Evolutionary conservation across 2,329 filamentous ascomycete genomes (phyloP).

Genomic region (Fonsecaea monophora): DNA sequence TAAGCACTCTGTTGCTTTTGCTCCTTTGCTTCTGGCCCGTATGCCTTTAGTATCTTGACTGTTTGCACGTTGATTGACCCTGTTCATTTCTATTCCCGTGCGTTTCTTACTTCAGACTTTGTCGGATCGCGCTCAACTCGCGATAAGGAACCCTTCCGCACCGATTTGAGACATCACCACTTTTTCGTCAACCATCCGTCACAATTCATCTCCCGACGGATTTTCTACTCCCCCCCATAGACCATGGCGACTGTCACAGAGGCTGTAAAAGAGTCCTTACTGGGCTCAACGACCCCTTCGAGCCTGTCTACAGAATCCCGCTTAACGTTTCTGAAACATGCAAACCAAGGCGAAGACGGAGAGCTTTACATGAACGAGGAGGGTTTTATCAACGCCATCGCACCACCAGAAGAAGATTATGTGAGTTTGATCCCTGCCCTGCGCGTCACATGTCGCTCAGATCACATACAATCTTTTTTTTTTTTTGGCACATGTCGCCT

Average conservation of each 20-base stretch:
- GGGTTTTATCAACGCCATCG: slow-evolving; percentile 91
- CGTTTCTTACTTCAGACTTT: background rate
- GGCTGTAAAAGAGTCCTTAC: slow-evolving; percentile 78
- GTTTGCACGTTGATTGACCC: too few species aligned
- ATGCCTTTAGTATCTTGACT: too few species aligned
- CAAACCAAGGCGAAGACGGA: slow-evolving; percentile 75
- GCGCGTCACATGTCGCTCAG: slow-evolving; percentile 5
- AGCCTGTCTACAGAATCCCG: slow-evolving; percentile 77
- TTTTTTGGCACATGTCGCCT: slow-evolving; percentile 12
- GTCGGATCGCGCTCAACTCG: background rate
- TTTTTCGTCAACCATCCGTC: background rate
- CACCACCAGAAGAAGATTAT: slow-evolving; percentile 85
- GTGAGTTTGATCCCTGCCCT: slow-evolving; percentile 62
- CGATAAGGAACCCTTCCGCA: background rate
- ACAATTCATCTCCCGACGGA: background rate
- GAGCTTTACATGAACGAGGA: slow-evolving; percentile 81
- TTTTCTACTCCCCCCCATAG: background rate
- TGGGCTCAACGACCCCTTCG: slow-evolving; percentile 66
- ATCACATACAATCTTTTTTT: background rate
- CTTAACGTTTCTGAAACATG: slow-evolving; percentile 76
- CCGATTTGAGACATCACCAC: background rate
- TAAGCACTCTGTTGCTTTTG: background rate
- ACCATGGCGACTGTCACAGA: slow-evolving; percentile 64
- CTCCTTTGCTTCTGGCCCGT: background rate
- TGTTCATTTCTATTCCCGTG: background rate